Evolutionary conservation across 176 grass and related monocot species (phyloP).

Genomic region (Hordeum vulgare): MorexV3_pseudomolecules_assembly NC_058522.1:419995145-419995644

Average conservation of each 20-base stretch:
- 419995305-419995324: neutral
- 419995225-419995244: neutral
- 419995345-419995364: neutral
- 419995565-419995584: neutral
- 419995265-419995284: neutral
- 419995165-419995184: neutral
- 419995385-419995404: neutral
- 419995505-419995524: slow-evolving; percentile 43
- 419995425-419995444: neutral
- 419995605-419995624: slow-evolving; percentile 9
- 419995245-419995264: neutral
- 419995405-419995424: neutral
- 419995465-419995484: slow-evolving; percentile 49
- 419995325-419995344: neutral
- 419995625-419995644: neutral
- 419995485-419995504: slow-evolving; percentile 54
- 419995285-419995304: neutral
- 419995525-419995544: slow-evolving; percentile 50
- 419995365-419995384: neutral
- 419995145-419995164: neutral
- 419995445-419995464: slow-evolving; percentile 22
- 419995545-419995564: slow-evolving; percentile 43
- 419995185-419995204: neutral
- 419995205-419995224: neutral
- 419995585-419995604: neutral